Base-by-base conservation (phyloP, 2,329 filamentous ascomycete genomes). In the Fusarium pseudocircinatum region DNA sequence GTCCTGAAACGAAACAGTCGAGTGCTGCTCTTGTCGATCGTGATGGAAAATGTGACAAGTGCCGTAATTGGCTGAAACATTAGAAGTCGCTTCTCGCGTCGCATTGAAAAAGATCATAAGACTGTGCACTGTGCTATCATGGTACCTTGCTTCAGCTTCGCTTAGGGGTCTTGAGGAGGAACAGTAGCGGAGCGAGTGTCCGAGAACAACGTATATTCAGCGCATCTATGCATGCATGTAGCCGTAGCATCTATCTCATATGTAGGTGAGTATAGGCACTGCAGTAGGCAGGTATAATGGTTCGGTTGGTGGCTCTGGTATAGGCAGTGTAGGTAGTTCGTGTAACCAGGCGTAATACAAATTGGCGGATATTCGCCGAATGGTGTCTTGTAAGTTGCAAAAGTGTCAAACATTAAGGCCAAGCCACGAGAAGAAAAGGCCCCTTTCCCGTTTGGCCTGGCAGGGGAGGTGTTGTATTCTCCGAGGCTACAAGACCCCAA, bases 391-490 rank as follows among this genome's bases (percentile, higher is more conserved):
- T 24, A 32, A 42, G 43, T 46, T 36, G 46, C 39, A 56, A 63
- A 63, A 52, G 60, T 59, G 63, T 70, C 72, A 70, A 69, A 63
- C 56, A 69, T 61, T 52, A 54, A 60, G 54, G 34, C 63, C 59
- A 56, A 39, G 52, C 43, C 70, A 52, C 11, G 36, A 63, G 64
- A 72, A 50, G 49, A 63, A 71, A 70, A 69, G 49, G 62, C 63
- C 66, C 65, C 67, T 75, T 74, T 54, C 53, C 44, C 60, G 63
- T 54, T 71, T 76, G 64, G 69, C 44, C 54, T 68, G 61, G 52
- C 73, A 77, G 66, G 73, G 73, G 58, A 69, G 60, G 54, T 67
- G 75, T 71, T 73, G 73, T 63, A 70, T 63, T 61, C 63, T 53
- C 67, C 63, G 62, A 71, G 62, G 39, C 34, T 63, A 49, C 40